Evolutionary conservation across 352 stramenopile genomes (phyloP).

Genomic region (Globisporangium okanoganense): DNA sequence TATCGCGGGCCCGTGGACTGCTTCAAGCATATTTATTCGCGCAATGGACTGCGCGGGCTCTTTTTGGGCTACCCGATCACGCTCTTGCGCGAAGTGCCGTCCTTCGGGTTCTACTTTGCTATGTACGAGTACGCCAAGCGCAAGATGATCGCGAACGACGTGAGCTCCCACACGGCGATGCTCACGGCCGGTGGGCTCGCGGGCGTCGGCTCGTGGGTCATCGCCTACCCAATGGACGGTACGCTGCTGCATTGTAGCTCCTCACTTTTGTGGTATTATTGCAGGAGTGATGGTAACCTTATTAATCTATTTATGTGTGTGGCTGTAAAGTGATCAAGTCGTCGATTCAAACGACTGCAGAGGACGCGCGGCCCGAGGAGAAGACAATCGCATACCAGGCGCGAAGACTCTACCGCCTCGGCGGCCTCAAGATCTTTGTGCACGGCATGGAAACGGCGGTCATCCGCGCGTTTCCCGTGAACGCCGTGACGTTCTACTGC

Average conservation of each 20-base stretch:
- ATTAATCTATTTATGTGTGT: not conserved
- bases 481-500: constrained; percentile 83
- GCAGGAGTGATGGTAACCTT: not conserved
- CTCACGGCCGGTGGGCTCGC: constrained; percentile 73
- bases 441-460: constrained; percentile 73
- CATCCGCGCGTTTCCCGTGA: constrained; percentile 80
- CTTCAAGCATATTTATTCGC: constrained; percentile 66
- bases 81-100: constrained; percentile 71
- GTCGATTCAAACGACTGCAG: constrained; percentile 74
- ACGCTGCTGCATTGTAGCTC: constrained; percentile 4
- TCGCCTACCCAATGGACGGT: constrained; percentile 83
- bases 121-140: constrained; percentile 81
- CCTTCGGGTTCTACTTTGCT: constrained; percentile 83
- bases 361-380: constrained; percentile 47
- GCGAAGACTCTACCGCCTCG: constrained; percentile 56
- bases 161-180: constrained; percentile 71
- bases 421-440: constrained; percentile 71
- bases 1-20: constrained; percentile 74
- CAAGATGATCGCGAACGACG: constrained; percentile 46
- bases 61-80: constrained; percentile 78
- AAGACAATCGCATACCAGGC: constrained; percentile 72
- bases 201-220: constrained; percentile 75
- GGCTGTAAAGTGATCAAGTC: constrained; percentile 70
- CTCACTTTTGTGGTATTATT: too few relatives aligned
- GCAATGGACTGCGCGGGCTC: constrained; percentile 49